Percentiles rank a stretch among this genome's conserved stretches.
These are phyloP conservation scores for Auricularia sp. DNA, from an alignment of 768 basidiomycete genomes.

Conservation along the genomic window DNA sequence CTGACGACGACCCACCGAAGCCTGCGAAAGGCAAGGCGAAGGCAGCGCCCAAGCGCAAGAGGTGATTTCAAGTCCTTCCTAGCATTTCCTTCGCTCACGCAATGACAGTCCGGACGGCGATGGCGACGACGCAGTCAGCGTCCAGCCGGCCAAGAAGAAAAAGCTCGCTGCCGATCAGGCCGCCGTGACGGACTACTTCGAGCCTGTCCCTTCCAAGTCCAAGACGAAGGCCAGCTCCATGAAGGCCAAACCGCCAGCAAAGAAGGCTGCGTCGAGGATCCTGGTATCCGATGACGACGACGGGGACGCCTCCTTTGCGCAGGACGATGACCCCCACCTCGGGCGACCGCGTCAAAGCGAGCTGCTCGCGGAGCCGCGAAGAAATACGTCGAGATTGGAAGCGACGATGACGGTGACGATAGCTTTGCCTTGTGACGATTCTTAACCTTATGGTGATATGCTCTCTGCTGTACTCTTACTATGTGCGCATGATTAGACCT, in stretches of 20 bases:
- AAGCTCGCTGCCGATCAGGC: conserved; percentile 29
- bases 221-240: conserved; percentile 25
- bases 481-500: no score
- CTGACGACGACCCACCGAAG: conserved; percentile 9
- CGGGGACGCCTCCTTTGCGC: conserved; percentile 27
- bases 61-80: conserved; percentile 26
- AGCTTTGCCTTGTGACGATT: conserved; percentile 4
- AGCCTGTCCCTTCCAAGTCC: conserved; percentile 19
- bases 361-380: conserved; percentile 36
- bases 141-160: conserved; percentile 47
- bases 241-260: conserved; percentile 17
- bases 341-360: conserved; percentile 34
- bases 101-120: conserved; percentile 24
- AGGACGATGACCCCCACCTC: conserved; percentile 32
- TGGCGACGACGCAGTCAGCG: conserved; percentile 25
- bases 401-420: conserved; percentile 34
- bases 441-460: no score
- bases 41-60: conserved; percentile 53
- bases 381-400: conserved; percentile 54
- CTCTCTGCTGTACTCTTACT: no score
- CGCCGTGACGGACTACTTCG: conserved; percentile 51
- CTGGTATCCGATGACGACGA: conserved; percentile 36
- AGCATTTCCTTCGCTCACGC: not conserved
- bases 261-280: conserved; percentile 34
- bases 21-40: conserved; percentile 35